Conservation (phyloP, 495 filamentous ascomycete species). For the Umbilicaria muhlenbergii region DNA sequence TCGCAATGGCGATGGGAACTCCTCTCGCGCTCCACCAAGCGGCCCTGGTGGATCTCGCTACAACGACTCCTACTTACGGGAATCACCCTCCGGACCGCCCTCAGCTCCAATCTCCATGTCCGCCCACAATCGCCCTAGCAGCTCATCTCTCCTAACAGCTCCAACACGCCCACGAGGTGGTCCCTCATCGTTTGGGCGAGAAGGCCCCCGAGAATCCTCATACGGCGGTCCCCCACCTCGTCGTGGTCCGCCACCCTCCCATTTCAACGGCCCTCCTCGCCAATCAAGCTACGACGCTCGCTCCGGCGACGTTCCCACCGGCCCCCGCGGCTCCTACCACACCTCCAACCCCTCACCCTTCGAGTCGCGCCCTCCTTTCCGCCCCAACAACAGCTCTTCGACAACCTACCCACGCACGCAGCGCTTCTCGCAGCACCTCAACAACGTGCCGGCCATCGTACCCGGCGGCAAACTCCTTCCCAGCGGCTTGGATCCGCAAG, state of each 20-base stretch:
- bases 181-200: slow-evolving; percentile 8
- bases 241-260: slow-evolving; percentile 19
- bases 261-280: slow-evolving; percentile 9
- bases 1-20: slow-evolving; percentile 15
- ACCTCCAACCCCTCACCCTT: slow-evolving; percentile 15
- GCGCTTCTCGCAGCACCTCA: slow-evolving; percentile 34
- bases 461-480: slow-evolving; percentile 32
- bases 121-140: slow-evolving; percentile 31
- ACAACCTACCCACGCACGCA: slow-evolving; percentile 34
- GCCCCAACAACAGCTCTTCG: slow-evolving; percentile 32
- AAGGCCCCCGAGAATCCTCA: slow-evolving; percentile 12
- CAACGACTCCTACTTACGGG: slow-evolving; percentile 18
- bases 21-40: slow-evolving; percentile 18
- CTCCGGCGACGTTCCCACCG: slow-evolving; percentile 23
- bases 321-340: slow-evolving; percentile 20
- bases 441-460: slow-evolving; percentile 32
- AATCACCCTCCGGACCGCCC: slow-evolving; percentile 32
- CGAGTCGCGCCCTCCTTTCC: slow-evolving; percentile 24
- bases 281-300: slow-evolving; percentile 13
- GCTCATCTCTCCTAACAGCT: slow-evolving; percentile 35
- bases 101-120: slow-evolving; percentile 28
- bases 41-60: slow-evolving; percentile 18
- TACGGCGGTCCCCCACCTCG: slow-evolving; percentile 23
- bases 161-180: slow-evolving; percentile 45
- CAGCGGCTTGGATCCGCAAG: slow-evolving; percentile 21